Evolutionary conservation across 2,329 filamentous ascomycete species (phyloP), one percentile per base, ranked within the genome.

Genomic region (Diaporthe caulivora): DNA sequence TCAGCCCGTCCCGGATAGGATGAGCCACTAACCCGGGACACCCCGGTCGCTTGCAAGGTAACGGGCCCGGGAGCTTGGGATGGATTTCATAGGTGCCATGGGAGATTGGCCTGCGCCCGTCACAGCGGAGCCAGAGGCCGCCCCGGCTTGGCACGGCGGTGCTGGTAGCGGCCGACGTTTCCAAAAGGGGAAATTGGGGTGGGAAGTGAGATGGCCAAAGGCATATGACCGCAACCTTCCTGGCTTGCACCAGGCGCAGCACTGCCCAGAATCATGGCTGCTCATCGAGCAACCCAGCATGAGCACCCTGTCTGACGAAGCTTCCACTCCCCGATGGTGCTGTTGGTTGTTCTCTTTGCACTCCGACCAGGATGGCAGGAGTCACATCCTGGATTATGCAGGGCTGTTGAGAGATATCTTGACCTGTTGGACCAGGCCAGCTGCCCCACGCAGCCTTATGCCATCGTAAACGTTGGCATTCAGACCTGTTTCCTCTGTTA

Each of bases 61-160:
- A 57, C 58, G 55, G 49, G 37, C 73, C 73, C 73, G 73, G 71
- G 71, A 73, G 65, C 70, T 62, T 71, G 73, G 73, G 70, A 70
- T 55, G 13, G 60, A 49, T 53, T 65, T 37, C 24, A 21, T 37
- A 62, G 29, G 29, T 62, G 31, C 18, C 29, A 42, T 72, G 69
- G 55, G 64, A 74, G 57, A 72, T 74, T 73, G 40, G 65, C 37
- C 40, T 72, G 53, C 29, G 18, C 40, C 54, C 67, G 53, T 42
- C 29, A 58, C 26, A 42, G 73, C 37, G 65, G 69, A 55, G 57
- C 54, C 58, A 44, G 37, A 65, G 47, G 40, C 57, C 57, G 55
- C 37, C 24, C 34, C 70, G 62, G 55, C 54, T 60, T 60, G 54
- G 54, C 31, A 29, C 40, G 21, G 47, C 54, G 68, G 69, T 29